phyloP scores from a whole-genome alignment of 257 asterid species.

The Solanum boliviense region DNA sequence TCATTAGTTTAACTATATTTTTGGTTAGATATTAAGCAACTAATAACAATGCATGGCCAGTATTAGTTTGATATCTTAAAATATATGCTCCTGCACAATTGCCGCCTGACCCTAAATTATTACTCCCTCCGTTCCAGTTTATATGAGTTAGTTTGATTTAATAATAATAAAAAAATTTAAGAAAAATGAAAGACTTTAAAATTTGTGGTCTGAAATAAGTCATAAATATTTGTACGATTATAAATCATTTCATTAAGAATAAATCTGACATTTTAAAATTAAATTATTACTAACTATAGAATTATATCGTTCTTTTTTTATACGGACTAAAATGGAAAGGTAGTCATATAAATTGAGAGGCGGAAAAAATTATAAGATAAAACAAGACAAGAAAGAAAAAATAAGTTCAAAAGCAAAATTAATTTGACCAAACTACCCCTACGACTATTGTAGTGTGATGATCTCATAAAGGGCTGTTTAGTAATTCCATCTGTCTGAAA shows the following conservation, averaged over 20 bases:
- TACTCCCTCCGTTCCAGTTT: neutral
- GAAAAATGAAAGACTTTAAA: too few species aligned
- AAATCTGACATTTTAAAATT: too few species aligned
- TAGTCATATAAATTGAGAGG: neutral
- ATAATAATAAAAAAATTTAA: too few species aligned
- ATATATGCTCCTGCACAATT: neutral
- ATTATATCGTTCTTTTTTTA: too few species aligned
- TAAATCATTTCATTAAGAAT: too few species aligned
- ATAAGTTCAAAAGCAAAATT: neutral
- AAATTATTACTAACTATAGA: too few species aligned
- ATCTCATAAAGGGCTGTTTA: neutral
- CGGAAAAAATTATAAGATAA: neutral
- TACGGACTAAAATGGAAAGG: too few species aligned
- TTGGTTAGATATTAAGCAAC: neutral
- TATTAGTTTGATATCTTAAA: constrained; percentile 4
- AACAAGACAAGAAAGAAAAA: neutral
- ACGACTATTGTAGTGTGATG: neutral
- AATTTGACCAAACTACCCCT: neutral
- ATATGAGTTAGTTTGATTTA: too few species aligned
- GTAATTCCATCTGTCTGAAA: neutral
- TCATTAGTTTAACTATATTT: constrained; percentile 1
- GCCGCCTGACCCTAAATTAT: neutral
- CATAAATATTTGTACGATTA: too few species aligned
- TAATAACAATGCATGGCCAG: constrained; percentile 8
- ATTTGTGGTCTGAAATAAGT: too few species aligned